phyloP scores from a whole-genome alignment of 257 asterid species.

The Forsythia suspensa region DNA sequence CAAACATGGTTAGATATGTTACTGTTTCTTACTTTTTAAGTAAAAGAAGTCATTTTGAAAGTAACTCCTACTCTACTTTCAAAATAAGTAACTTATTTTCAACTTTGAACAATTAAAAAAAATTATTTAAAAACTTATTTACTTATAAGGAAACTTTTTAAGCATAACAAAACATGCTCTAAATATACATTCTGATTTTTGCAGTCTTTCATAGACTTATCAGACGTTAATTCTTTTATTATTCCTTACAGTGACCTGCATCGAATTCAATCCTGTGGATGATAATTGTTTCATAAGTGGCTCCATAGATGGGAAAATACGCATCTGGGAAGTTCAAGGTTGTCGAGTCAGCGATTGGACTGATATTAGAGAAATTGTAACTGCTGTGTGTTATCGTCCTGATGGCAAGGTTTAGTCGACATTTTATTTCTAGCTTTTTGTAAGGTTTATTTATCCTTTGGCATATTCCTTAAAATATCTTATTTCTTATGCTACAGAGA shows the following conservation, averaged over 20 bases:
- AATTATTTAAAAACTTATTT: no score
- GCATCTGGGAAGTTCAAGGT: constrained; percentile 76
- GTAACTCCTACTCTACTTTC: constrained; percentile 1
- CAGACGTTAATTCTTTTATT: neutral
- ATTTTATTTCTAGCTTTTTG: neutral
- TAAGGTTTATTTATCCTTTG: neutral
- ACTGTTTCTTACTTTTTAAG: no score
- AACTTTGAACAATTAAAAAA: no score
- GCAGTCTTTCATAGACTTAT: constrained; percentile 5
- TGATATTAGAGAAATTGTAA: constrained; percentile 71
- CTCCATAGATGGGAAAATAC: constrained; percentile 79
- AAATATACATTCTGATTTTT: neutral
- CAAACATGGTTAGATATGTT: no score
- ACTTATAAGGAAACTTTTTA: neutral
- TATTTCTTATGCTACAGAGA: constrained; percentile 49
- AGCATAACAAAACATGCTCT: neutral
- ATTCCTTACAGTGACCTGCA: constrained; percentile 70
- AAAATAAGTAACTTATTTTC: no score
- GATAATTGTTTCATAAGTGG: constrained; percentile 84
- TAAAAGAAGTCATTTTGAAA: neutral
- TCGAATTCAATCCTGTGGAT: constrained; percentile 77
- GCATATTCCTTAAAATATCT: neutral
- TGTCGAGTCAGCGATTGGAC: constrained; percentile 83
- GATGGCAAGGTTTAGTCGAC: constrained; percentile 66
- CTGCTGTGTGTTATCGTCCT: constrained; percentile 73